Conservation (phyloP, 2,329 filamentous ascomycete species). For the Akanthomyces muscarius region DNA sequence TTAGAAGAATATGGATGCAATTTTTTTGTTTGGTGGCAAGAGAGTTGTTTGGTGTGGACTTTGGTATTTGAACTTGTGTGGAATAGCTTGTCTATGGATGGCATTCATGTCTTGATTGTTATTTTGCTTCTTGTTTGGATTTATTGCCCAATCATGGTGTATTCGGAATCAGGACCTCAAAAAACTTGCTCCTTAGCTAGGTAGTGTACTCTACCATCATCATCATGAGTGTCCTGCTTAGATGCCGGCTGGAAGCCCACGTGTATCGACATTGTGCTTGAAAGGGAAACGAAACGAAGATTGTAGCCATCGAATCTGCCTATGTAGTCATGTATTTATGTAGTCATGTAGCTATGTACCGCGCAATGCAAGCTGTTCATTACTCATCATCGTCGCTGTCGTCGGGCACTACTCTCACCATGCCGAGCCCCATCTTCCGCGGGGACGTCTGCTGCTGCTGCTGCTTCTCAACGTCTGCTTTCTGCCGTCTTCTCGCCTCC, state of each 20-base stretch:
- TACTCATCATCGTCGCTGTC: conserved; percentile 34
- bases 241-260: neutral
- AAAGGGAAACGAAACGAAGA: neutral
- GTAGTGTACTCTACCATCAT: neutral
- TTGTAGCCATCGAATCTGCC: neutral
- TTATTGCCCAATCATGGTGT: neutral
- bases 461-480: conserved; percentile 38
- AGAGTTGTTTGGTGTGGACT: neutral
- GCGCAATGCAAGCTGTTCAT: conserved; percentile 6
- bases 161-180: neutral
- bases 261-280: neutral
- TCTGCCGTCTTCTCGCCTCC: conserved; percentile 60
- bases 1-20: conserved; percentile 22
- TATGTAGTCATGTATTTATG: neutral
- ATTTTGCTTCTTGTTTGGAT: conserved; percentile 5
- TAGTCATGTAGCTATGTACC: neutral
- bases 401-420: conserved; percentile 42
- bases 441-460: conserved; percentile 23
- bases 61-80: neutral
- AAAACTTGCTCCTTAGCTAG: conserved; percentile 5
- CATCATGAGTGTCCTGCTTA: neutral
- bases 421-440: conserved; percentile 35
- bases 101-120: neutral
- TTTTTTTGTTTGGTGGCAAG: too few species aligned
- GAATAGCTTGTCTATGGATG: neutral